Evolutionary conservation across 2,329 filamentous ascomycete genomes (phyloP), one percentile per base, ranked within the genome.

Genomic region (Ophiostoma triangulosporum): DNA sequence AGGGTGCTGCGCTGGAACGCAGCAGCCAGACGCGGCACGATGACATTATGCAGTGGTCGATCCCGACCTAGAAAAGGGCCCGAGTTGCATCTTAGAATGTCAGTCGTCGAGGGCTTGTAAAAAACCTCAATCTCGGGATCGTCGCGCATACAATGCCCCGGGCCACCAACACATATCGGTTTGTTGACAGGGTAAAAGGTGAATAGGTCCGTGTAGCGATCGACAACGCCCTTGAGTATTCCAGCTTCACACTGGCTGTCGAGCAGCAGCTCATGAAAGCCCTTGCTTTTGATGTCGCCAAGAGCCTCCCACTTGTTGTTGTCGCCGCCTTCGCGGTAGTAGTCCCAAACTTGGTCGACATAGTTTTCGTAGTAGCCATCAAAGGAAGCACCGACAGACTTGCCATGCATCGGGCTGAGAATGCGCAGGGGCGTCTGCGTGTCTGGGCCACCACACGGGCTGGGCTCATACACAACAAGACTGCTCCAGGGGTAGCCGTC

Each of bases 31-130:
- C 58, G 67, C 31, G 67, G 83, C 74, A 60, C 71, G 51, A 72
- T 68, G 20, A 67, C 68, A 66, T 62, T 72, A 49, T 62, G 72
- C 62, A 54, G 62, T 22, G 63, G 56, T 51, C 56, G 75, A 62
- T 46, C 69, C 62, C 58, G 68, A 7, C 65, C 70, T 7, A 70
- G 68, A 59, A 84, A 84, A 0, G 80, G 79, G 0, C 81, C 81
- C 2, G 75, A 79, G 59, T 76, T 81, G 67, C 81, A 85, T 33
- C 75, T 75, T 62, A 86, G 79, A 57, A 88, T 83, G 64, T 87
- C 83, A 12, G 68, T 68, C 1, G 77, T 77, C 1, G 68, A 73
- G 0, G 83, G 83, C 55, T 75, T 71, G 1, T 62, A 55, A 63
- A 86, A 87, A 1, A 40, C 32, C 58, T 72, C 69, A 15, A 43